A percentile compares a stretch with the other conserved stretches of the same genome.
Conservation (phyloP, 1,139 yeast species). For the Kazachstania sp. region DNA sequence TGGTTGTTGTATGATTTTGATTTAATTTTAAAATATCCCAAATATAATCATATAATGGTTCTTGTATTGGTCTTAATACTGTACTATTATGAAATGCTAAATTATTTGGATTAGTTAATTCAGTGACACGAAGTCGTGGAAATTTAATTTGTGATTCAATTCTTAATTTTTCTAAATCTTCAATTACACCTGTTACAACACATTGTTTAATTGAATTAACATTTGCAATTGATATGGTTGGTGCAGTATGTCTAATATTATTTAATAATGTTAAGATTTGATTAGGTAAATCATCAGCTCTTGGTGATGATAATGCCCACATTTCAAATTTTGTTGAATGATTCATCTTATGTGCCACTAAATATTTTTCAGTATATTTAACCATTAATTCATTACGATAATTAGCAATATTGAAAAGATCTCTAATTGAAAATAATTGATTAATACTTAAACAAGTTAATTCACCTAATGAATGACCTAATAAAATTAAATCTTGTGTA, state of each 20-base stretch:
- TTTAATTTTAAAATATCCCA: conserved; percentile 27
- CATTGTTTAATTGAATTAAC: conserved; percentile 29
- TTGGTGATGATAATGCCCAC: conserved; percentile 29
- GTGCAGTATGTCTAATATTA: conserved; percentile 13
- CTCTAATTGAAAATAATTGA: conserved; percentile 35
- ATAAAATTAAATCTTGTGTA: conserved; percentile 10
- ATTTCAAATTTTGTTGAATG: conserved; percentile 24
- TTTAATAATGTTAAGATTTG: conserved; percentile 18
- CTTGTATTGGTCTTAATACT: conserved; percentile 26
- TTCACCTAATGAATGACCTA: conserved; percentile 60
- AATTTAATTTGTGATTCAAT: conserved; percentile 18
- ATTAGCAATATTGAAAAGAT: conserved; percentile 27
- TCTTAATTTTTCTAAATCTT: conserved; percentile 23
- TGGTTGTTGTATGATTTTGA: conserved; percentile 19
- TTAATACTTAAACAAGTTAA: conserved; percentile 37
- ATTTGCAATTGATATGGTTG: conserved; percentile 25
- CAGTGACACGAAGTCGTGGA: conserved; percentile 23
- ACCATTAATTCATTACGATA: conserved; percentile 30
- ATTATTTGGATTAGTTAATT: conserved; percentile 26
- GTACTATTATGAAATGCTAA: conserved; percentile 30
- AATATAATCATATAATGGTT: conserved; percentile 29
- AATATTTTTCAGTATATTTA: conserved; percentile 22
- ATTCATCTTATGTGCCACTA: conserved; percentile 19
- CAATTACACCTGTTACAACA: conserved; percentile 28
- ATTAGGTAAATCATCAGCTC: conserved; percentile 20